phyloP scores from a whole-genome alignment of 2,329 filamentous ascomycete species.

The Fusarium nygamai region DNA sequence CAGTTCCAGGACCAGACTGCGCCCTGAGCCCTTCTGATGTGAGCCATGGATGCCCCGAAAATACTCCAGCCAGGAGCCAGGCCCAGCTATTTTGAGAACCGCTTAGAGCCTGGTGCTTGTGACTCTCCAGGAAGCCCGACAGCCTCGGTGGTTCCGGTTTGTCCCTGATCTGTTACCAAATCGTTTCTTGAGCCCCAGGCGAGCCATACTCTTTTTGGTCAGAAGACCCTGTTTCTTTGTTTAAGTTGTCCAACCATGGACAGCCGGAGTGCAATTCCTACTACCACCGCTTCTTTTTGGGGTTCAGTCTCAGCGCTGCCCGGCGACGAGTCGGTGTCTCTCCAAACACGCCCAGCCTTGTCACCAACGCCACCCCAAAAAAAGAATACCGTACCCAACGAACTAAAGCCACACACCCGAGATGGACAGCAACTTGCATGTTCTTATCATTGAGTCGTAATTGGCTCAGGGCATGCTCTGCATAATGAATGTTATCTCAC shows the following conservation, averaged over 20 bases:
- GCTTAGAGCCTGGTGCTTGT: conserved; percentile 18
- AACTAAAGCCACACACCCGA: conserved; percentile 24
- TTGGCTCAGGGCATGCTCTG: conserved; percentile 45
- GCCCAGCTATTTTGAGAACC: conserved; percentile 31
- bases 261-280: conserved; percentile 17
- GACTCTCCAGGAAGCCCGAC: conserved; percentile 16
- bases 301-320: conserved; percentile 13
- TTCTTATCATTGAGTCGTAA: conserved; percentile 46
- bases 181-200: conserved; percentile 37
- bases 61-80: background rate
- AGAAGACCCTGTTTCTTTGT: conserved; percentile 34
- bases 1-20: conserved; percentile 22
- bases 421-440: conserved; percentile 4
- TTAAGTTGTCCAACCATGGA: conserved; percentile 30
- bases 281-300: conserved; percentile 24
- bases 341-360: conserved; percentile 27
- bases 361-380: conserved; percentile 36
- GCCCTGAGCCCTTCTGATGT: conserved; percentile 21
- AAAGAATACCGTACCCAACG: conserved; percentile 32
- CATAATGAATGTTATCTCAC: conserved; percentile 49
- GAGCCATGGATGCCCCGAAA: conserved; percentile 21
- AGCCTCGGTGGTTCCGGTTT: conserved; percentile 39
- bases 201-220: conserved; percentile 31
- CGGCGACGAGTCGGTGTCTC: conserved; percentile 25
- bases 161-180: conserved; percentile 43